Percentiles rank a stretch among this genome's conserved stretches.
Evolutionary conservation across 2,329 filamentous ascomycete genomes (phyloP).

Genomic region (Colletotrichum tamarilloi): DNA sequence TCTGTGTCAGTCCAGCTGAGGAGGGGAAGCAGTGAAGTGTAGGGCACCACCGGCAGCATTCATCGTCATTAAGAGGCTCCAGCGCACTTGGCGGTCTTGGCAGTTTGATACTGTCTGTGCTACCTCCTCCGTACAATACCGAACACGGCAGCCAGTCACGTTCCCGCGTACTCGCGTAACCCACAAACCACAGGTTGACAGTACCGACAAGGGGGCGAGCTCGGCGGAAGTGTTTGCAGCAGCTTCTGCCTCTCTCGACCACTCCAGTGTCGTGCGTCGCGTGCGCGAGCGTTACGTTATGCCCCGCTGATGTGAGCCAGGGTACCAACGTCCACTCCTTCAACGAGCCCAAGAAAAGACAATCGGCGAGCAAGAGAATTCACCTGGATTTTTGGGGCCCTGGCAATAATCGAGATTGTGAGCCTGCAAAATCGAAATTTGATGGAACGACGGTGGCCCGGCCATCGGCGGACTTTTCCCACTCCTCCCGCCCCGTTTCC

Average conservation of each 20-base stretch:
- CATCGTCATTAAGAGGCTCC: slow-evolving; percentile 21
- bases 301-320: slow-evolving; percentile 23
- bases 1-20: slow-evolving; percentile 17
- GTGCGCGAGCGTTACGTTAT: slow-evolving; percentile 5
- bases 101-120: slow-evolving; percentile 26
- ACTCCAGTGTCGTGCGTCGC: slow-evolving; percentile 14
- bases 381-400: neutral
- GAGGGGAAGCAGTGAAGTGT: neutral
- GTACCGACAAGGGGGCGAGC: neutral
- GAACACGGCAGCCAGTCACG: slow-evolving; percentile 17
- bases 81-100: slow-evolving; percentile 30
- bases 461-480: slow-evolving; percentile 15
- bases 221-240: slow-evolving; percentile 22
- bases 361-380: neutral
- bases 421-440: slow-evolving; percentile 18
- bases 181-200: neutral
- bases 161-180: slow-evolving; percentile 22
- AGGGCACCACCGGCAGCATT: neutral
- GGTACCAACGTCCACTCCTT: slow-evolving; percentile 5
- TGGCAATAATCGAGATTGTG: slow-evolving; percentile 29
- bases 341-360: neutral
- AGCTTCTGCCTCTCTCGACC: slow-evolving; percentile 1
- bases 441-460: slow-evolving; percentile 14
- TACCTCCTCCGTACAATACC: neutral
- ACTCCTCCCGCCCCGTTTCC: slow-evolving; percentile 24